Conservation (phyloP, 75 land plant species). For the Sequoiadendron giganteum region DNA sequence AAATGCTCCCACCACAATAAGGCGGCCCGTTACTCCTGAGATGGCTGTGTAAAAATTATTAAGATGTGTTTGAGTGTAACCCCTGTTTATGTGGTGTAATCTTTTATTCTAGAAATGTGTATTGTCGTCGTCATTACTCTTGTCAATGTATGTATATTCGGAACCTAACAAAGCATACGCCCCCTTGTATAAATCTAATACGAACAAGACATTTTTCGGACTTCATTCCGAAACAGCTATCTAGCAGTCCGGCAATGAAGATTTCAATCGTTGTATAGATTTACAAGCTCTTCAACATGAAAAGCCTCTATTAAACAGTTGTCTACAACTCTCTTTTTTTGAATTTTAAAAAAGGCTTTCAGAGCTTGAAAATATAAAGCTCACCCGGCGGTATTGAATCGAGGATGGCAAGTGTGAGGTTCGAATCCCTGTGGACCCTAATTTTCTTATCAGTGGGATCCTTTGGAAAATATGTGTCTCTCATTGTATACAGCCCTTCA, state of each 20-base stretch:
- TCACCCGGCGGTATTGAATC: slow-evolving; percentile 64
- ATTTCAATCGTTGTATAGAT: not conserved
- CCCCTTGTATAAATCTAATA: not conserved
- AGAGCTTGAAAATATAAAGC: not conserved
- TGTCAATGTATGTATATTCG: not conserved
- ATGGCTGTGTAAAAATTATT: no score
- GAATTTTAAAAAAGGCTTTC: not conserved
- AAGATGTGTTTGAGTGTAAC: no score
- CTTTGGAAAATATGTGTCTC: slow-evolving; percentile 82
- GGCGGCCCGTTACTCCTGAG: no score
- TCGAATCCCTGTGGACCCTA: slow-evolving; percentile 36
- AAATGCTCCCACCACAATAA: no score
- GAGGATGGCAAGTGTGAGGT: slow-evolving; percentile 57
- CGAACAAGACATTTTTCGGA: not conserved
- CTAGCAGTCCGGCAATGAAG: not conserved
- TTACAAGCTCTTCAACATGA: not conserved
- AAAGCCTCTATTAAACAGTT: not conserved
- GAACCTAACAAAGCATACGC: not conserved
- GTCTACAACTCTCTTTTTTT: not conserved
- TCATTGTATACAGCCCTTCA: slow-evolving; percentile 55
- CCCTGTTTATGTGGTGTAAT: no score
- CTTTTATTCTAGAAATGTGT: not conserved
- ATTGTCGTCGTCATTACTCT: not conserved
- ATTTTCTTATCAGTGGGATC: slow-evolving; percentile 62
- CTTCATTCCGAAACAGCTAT: not conserved